Percentiles rank a stretch among this genome's conserved stretches.
phyloP scores from a whole-genome alignment of 345 rosid species.

The Pseudoturritis turrita region DNA sequence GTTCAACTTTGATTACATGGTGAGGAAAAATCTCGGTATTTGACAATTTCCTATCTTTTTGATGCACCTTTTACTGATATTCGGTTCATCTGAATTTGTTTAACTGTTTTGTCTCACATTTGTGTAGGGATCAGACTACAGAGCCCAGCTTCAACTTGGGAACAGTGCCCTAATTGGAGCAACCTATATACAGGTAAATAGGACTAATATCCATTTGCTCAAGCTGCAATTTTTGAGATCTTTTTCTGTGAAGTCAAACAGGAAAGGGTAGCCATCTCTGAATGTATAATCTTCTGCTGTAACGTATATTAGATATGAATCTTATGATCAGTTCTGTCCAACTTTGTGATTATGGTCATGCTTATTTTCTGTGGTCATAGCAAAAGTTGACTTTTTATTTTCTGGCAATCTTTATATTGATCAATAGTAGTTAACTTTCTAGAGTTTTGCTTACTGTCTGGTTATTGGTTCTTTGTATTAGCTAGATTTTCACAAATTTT shows the following conservation, averaged over 20 bases:
- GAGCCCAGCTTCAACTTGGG: conserved; percentile 82
- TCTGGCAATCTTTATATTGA: neutral
- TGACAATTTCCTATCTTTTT: neutral
- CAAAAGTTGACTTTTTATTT: neutral
- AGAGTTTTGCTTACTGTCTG: neutral
- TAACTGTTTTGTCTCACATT: neutral
- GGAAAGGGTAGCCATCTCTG: neutral
- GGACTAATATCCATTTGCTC: neutral
- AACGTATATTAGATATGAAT: neutral
- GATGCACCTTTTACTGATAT: neutral
- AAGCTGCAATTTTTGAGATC: neutral
- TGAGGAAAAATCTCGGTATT: conserved; percentile 11
- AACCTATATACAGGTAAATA: conserved; percentile 83
- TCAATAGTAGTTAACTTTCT: neutral
- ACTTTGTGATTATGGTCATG: conserved; percentile 4
- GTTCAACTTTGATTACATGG: conserved; percentile 94
- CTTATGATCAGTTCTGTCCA: neutral
- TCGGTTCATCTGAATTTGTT: neutral
- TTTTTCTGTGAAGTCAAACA: neutral
- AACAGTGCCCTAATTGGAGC: conserved; percentile 85
- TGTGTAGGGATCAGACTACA: conserved; percentile 71
- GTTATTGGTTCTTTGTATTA: neutral
- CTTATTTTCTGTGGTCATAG: neutral
- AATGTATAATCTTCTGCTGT: neutral
- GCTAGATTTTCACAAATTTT: neutral